Evolutionary conservation across 176 grass and related monocot species (phyloP), one percentile per base, ranked within the genome.

Genomic region (Carex myosuroides): DNA sequence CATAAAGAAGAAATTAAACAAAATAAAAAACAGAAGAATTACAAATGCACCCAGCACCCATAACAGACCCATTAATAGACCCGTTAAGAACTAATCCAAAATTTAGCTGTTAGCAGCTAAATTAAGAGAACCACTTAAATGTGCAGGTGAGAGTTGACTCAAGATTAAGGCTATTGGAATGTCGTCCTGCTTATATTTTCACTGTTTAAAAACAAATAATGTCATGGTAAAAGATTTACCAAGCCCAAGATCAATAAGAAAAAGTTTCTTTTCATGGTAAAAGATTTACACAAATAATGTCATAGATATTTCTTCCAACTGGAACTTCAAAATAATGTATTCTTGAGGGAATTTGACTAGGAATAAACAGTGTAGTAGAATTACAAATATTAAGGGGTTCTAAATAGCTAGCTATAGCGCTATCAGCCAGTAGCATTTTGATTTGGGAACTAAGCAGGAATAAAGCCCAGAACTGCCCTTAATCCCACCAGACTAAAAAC

Each of bases 191-290:
- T 50, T 78, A 78, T 55, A 78, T 2, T 56, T 78, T 11, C 61
- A 79, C 75, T 70, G 42, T 30, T n/a, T 63, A 70, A 11, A 84
- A 69, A 81, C 13, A 59, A 52, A 84, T 86, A 44, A 59, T 20
- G 8, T 80, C 14, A 60, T 54, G 6, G 46, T 82, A 44, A 84
- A 66, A 53, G 73, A 50, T 58, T 58, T 89, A 97, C 92, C 94
- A 87, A 97, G 89, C 83, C 94, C 94, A 81, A 97, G 94, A 86
- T 97, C 94, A 87, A 97, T 87, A 21, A 97, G 89, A 82, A 91
- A 92, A 88, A 94, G 89, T 85, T 94, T 94, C 84, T 97, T 97
- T 73, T 92, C 90, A 62, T 97, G 26, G 26, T 29, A 55, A 70
- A 70, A 50, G 70, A 24, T 24, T 24, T 24, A 24, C 24, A 24